These are phyloP conservation scores for Camelina hispida DNA, from an alignment of 345 rosid species.

Conservation along the genomic window DNA sequence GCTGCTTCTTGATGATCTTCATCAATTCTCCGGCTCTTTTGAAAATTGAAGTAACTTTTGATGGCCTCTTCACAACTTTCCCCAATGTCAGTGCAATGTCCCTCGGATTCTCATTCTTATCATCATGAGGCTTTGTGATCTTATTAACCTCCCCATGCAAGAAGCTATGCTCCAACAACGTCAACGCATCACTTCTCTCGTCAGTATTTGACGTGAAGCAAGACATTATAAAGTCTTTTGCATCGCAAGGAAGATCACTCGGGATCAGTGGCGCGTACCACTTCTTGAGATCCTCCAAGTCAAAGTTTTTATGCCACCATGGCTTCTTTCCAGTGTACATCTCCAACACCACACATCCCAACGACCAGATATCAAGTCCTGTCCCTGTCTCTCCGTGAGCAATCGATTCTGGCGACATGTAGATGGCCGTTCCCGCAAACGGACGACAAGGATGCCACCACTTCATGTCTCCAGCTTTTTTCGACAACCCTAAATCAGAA, in stretches of 20 bases:
- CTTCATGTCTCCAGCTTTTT: constrained; percentile 30
- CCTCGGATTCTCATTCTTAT: neutral
- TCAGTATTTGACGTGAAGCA: constrained; percentile 16
- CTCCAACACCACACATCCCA: constrained; percentile 60
- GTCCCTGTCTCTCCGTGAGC: constrained; percentile 33
- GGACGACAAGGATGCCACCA: constrained; percentile 16
- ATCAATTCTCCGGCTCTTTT: constrained; percentile 11
- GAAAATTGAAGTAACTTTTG: neutral
- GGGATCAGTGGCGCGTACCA: constrained; percentile 27
- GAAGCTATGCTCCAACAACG: constrained; percentile 23
- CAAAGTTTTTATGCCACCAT: constrained; percentile 45
- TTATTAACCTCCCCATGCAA: neutral
- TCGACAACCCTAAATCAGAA: constrained; percentile 52
- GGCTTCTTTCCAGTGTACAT: constrained; percentile 53
- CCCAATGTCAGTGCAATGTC: neutral
- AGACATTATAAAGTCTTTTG: constrained; percentile 26
- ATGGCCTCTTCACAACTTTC: neutral
- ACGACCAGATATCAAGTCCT: constrained; percentile 57
- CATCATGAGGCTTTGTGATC: neutral
- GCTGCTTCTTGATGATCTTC: neutral
- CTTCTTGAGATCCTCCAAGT: constrained; percentile 21
- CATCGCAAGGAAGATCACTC: constrained; percentile 31
- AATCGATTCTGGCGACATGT: constrained; percentile 50
- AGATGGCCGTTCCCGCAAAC: constrained; percentile 47
- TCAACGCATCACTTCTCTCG: constrained; percentile 22